phyloP scores from a whole-genome alignment of 2,329 filamentous ascomycete species.

The Thielaviopsis punctulata region DNA sequence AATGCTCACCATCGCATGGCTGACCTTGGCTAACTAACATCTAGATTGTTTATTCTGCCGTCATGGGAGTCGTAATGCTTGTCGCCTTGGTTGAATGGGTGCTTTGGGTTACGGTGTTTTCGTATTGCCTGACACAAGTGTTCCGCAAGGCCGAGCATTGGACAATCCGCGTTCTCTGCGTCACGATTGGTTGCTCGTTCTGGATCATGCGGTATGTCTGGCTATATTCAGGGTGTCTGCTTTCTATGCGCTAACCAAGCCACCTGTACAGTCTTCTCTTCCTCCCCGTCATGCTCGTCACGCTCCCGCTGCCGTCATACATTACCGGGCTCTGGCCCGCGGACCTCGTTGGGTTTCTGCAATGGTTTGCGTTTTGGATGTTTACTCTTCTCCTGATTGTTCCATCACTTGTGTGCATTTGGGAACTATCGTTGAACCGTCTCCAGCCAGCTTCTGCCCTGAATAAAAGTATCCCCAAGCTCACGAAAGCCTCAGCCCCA shows the following conservation, averaged over 20 bases:
- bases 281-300: background rate
- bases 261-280: background rate
- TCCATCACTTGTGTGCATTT: slow-evolving; percentile 86
- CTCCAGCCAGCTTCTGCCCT: slow-evolving; percentile 44
- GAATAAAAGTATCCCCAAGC: slow-evolving; percentile 59
- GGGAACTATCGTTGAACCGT: slow-evolving; percentile 74
- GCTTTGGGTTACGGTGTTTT: slow-evolving; percentile 81
- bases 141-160: slow-evolving; percentile 79
- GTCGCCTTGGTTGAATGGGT: slow-evolving; percentile 85
- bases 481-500: slow-evolving; percentile 72
- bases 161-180: slow-evolving; percentile 62
- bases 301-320: background rate
- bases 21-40: background rate
- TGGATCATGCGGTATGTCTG: slow-evolving; percentile 49
- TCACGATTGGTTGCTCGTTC: slow-evolving; percentile 59
- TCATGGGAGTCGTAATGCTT: slow-evolving; percentile 67
- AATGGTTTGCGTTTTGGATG: slow-evolving; percentile 93
- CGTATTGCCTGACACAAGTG: slow-evolving; percentile 81
- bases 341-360: slow-evolving; percentile 51
- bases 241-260: background rate
- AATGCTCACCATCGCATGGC: too few relatives aligned
- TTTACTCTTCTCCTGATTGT: slow-evolving; percentile 73
- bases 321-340: slow-evolving; percentile 56
- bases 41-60: slow-evolving; percentile 69
- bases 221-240: background rate